Conservation (phyloP, 1,284 basidiomycete species). For the Trametes versicolor region DNA sequence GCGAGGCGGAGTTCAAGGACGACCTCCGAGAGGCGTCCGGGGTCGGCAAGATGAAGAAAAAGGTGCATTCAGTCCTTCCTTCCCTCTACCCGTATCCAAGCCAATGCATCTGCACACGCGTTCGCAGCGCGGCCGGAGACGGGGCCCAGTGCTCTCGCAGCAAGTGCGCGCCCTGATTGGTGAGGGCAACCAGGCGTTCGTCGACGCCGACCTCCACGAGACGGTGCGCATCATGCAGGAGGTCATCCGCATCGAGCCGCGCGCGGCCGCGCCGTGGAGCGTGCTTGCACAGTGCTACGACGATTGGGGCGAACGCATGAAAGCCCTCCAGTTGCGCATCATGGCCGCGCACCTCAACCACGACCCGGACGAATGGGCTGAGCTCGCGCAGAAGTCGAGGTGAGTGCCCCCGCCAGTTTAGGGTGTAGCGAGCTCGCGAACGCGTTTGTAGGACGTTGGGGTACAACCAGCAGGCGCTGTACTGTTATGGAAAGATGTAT, state of each 20-base stretch:
- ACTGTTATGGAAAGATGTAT: constrained; percentile 90
- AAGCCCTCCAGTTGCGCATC: constrained; percentile 86
- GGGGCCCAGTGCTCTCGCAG: constrained; percentile 74
- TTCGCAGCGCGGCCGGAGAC: constrained; percentile 51
- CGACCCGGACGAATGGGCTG: constrained; percentile 90
- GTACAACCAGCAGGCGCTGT: constrained; percentile 86
- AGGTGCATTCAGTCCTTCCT: constrained; percentile 45
- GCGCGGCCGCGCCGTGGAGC: constrained; percentile 86
- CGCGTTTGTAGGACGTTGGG: constrained; percentile 63
- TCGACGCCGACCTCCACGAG: constrained; percentile 73
- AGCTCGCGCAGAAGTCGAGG: constrained; percentile 81
- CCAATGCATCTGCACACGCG: background rate
- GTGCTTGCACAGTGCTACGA: constrained; percentile 86
- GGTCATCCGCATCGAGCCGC: constrained; percentile 93
- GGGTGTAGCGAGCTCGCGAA: background rate
- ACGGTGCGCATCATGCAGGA: constrained; percentile 89
- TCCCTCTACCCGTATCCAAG: too few species aligned
- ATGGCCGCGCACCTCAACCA: constrained; percentile 91
- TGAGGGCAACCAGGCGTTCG: constrained; percentile 89
- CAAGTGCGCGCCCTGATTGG: constrained; percentile 87
- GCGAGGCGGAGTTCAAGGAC: constrained; percentile 73
- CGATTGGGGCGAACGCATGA: constrained; percentile 73
- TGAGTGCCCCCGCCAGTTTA: constrained; percentile 43
- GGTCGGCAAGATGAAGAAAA: constrained; percentile 63
- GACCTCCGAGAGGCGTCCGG: constrained; percentile 77